Evolutionary conservation across 2,329 filamentous ascomycete genomes (phyloP), one percentile per base, ranked within the genome.

Genomic region (Exophiala dermatitidis): DNA sequence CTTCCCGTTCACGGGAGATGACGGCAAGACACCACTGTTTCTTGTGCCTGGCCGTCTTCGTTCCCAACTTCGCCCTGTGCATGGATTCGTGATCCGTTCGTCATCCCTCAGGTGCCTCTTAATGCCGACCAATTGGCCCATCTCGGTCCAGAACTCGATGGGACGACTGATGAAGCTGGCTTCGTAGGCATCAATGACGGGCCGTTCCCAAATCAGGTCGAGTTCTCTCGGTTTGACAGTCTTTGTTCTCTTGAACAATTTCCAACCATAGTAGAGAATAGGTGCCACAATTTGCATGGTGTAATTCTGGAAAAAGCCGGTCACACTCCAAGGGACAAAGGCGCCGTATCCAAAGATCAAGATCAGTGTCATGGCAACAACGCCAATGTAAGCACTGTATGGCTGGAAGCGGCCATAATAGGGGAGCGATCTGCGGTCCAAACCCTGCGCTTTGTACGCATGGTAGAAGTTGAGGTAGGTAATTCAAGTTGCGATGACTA

Each of bases 341-440:
- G 74, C 68, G 3, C 70, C 70, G 66, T 84, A 84, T 26, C 81
- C 74, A 54, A 77, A 71, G 34, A 55, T 12, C 10, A 46, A n/a
- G 32, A 48, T 29, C 4, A 55, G 12, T 3, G n/a, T 76, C 9
- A 19, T 46, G 60, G 87, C 79, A 0, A 81, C 78, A 78, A 89
- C 86, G 52, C 84, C 67, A 36, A 79, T 77, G 45, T 78, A 81
- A 0, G 84, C 84, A 0, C 79, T 77, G 62, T 82, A 89, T 2
- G 86, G 86, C 71, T 88, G 85, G 38, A 79, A 74, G 56, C 74
- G 76, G 0, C 81, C 81, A 56, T 77, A 81, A 69, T 87, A 89
- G 71, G 59, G 71, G 71, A 29, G 74, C 69, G 42, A 76, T 71
- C 37, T 80, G 68, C 82, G 78, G 65, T 77, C 73, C 31, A 79